Conservation (phyloP, 2,329 filamentous ascomycete genomes). For the Diaporthe citriasiana region DNA sequence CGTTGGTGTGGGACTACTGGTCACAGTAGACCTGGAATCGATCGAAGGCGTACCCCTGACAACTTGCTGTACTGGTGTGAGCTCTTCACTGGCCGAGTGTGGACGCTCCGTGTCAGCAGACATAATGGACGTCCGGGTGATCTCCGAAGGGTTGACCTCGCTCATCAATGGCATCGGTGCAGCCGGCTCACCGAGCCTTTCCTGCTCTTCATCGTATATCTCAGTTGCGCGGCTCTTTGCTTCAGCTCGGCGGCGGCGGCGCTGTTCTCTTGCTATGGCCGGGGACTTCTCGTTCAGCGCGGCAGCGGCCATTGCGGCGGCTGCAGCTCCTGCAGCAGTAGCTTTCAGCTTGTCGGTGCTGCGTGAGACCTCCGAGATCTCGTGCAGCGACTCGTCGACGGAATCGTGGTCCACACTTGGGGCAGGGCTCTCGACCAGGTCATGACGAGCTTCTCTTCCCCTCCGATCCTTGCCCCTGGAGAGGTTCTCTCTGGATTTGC, state of each 20-base stretch:
- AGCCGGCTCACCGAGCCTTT: slow-evolving; percentile 69
- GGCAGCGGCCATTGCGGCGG: slow-evolving; percentile 54
- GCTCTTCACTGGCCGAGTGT: slow-evolving; percentile 75
- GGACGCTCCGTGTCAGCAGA: slow-evolving; percentile 84
- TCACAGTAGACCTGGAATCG: slow-evolving; percentile 55
- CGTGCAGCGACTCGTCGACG: slow-evolving; percentile 55
- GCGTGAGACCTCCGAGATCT: slow-evolving; percentile 62
- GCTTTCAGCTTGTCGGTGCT: slow-evolving; percentile 60
- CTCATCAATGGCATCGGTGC: slow-evolving; percentile 92
- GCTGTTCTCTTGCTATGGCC: slow-evolving; percentile 65
- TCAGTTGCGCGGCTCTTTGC: slow-evolving; percentile 62
- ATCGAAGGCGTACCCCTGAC: slow-evolving; percentile 72
- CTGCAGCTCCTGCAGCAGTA: slow-evolving; percentile 61
- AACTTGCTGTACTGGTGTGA: slow-evolving; percentile 74
- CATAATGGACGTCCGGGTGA: slow-evolving; percentile 89
- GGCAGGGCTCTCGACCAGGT: slow-evolving; percentile 65
- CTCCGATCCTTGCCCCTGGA: slow-evolving; percentile 59
- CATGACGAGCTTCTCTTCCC: slow-evolving; percentile 69
- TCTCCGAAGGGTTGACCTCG: slow-evolving; percentile 85
- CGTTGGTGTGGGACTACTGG: slow-evolving; percentile 71
- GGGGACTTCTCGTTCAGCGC: slow-evolving; percentile 58
- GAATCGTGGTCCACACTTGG: slow-evolving; percentile 64
- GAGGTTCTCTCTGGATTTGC: slow-evolving; percentile 65
- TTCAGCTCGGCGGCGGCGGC: slow-evolving; percentile 67
- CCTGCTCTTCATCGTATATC: slow-evolving; percentile 64